Conservation (phyloP, 768 basidiomycete species). For the Naganishia vishniacii region DNA sequence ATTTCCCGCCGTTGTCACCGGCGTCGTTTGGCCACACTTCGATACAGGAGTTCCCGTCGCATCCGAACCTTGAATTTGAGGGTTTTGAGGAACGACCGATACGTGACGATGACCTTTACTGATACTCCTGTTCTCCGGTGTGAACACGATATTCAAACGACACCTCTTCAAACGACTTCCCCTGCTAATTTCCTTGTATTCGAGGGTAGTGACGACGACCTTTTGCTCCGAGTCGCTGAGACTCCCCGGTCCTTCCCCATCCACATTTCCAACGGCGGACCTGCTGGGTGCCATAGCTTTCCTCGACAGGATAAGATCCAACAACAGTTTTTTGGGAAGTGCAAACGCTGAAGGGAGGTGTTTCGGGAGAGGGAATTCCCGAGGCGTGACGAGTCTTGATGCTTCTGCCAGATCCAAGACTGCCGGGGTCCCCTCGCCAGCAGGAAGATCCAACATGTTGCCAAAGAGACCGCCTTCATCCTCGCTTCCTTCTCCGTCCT, state of each 20-base stretch:
- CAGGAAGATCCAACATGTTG: conserved; percentile 61
- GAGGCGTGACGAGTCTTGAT: conserved; percentile 54
- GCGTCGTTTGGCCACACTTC: neutral
- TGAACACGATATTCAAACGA: conserved; percentile 55
- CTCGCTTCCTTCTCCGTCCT: conserved; percentile 30
- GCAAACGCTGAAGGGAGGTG: conserved; percentile 65
- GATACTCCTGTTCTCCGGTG: neutral
- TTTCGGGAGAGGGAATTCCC: conserved; percentile 76
- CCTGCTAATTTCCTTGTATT: conserved; percentile 25
- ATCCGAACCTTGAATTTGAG: neutral
- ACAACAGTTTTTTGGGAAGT: conserved; percentile 68
- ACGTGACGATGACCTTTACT: conserved; percentile 7
- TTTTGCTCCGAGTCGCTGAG: neutral
- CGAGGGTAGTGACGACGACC: conserved; percentile 17
- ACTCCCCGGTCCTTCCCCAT: neutral
- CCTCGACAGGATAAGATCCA: conserved; percentile 13
- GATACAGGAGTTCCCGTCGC: neutral
- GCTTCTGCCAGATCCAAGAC: neutral
- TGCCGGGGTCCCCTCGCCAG: conserved; percentile 15
- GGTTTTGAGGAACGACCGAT: neutral
- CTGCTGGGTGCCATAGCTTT: conserved; percentile 11
- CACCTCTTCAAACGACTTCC: conserved; percentile 22
- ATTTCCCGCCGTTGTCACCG: neutral
- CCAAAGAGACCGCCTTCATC: conserved; percentile 59
- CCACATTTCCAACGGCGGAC: conserved; percentile 5